These are phyloP conservation scores for Ceratocystis cacaofunesta DNA, from an alignment of 2,329 filamentous ascomycete genomes.

Conservation along the genomic window DNA sequence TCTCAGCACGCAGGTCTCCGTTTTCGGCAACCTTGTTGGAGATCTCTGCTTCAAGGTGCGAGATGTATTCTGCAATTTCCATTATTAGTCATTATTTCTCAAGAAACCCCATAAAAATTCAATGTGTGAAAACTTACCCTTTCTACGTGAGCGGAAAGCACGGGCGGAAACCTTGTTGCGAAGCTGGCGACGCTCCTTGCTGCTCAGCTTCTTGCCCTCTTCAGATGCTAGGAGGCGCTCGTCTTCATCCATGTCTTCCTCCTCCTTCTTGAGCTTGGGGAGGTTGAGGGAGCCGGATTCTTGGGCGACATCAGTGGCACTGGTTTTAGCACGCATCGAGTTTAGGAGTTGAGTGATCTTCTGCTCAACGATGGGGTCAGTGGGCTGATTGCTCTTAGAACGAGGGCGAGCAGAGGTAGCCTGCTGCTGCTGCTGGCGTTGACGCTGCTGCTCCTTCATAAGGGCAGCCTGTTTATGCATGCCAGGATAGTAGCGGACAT, in stretches of 20 bases:
- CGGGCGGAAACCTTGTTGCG: slow-evolving; percentile 97
- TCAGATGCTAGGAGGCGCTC: slow-evolving; percentile 88
- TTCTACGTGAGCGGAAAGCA: slow-evolving; percentile 92
- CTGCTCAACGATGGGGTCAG: slow-evolving; percentile 68
- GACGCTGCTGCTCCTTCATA: slow-evolving; percentile 56
- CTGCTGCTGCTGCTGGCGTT: slow-evolving; percentile 43
- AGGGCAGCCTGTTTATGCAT: slow-evolving; percentile 83
- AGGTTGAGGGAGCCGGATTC: slow-evolving; percentile 39
- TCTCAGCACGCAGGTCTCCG: slow-evolving; percentile 64
- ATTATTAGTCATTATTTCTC: slow-evolving; percentile 32
- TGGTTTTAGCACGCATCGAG: slow-evolving; percentile 67
- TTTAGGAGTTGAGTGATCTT: slow-evolving; percentile 87
- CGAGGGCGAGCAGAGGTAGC: slow-evolving; percentile 30
- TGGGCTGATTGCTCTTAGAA: slow-evolving; percentile 35
- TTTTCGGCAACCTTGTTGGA: slow-evolving; percentile 71
- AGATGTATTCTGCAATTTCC: slow-evolving; percentile 66
- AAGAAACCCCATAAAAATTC: neutral
- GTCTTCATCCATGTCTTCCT: slow-evolving; percentile 98
- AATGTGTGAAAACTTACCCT: slow-evolving; percentile 50
- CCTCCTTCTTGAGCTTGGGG: slow-evolving; percentile 70
- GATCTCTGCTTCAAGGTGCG: slow-evolving; percentile 81
- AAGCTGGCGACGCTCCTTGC: slow-evolving; percentile 92
- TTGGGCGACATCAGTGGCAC: slow-evolving; percentile 30
- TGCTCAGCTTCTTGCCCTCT: slow-evolving; percentile 97
- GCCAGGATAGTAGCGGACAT: slow-evolving; percentile 71